These are phyloP conservation scores for Cicer bijugum DNA, from an alignment of 306 rosid species.

Conservation along the genomic window DNA sequence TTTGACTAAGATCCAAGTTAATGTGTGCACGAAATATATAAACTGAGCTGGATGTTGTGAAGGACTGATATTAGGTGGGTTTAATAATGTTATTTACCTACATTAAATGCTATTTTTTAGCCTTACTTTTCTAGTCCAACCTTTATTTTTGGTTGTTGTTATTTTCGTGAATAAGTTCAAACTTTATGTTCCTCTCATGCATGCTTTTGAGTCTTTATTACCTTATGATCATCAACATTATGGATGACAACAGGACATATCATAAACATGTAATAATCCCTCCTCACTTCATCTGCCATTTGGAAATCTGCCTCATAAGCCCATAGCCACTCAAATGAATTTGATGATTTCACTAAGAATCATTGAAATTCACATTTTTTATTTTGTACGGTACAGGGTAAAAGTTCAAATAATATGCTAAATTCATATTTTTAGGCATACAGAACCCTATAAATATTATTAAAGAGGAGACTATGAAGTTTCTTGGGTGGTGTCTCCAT, in stretches of 20 bases:
- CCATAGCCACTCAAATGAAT: too few relatives aligned
- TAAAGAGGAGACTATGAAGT: too few relatives aligned
- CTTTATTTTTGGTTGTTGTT: constrained; percentile 24
- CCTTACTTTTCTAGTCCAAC: constrained; percentile 3
- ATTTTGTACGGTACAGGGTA: too few relatives aligned
- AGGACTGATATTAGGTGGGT: constrained; percentile 37
- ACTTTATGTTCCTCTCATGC: not conserved
- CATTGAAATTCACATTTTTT: too few relatives aligned
- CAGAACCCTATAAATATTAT: too few relatives aligned
- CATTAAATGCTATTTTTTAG: constrained; percentile 19
- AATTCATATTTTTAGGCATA: too few relatives aligned
- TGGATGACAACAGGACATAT: not conserved
- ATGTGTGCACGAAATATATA: constrained; percentile 25
- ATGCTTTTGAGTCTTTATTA: not conserved
- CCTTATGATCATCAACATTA: not conserved
- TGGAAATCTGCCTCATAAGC: too few relatives aligned
- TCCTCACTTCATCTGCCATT: too few relatives aligned
- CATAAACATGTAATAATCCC: not conserved
- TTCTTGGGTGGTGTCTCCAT: too few relatives aligned
- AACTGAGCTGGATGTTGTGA: constrained; percentile 39
- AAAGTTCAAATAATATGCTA: too few relatives aligned
- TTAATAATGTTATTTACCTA: constrained; percentile 32
- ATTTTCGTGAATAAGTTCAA: constrained; percentile 1
- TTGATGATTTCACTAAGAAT: too few relatives aligned
- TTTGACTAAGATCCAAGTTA: constrained; percentile 47